phyloP scores from a whole-genome alignment of 805 yeast species.

The Pichia paraexigua region DNA sequence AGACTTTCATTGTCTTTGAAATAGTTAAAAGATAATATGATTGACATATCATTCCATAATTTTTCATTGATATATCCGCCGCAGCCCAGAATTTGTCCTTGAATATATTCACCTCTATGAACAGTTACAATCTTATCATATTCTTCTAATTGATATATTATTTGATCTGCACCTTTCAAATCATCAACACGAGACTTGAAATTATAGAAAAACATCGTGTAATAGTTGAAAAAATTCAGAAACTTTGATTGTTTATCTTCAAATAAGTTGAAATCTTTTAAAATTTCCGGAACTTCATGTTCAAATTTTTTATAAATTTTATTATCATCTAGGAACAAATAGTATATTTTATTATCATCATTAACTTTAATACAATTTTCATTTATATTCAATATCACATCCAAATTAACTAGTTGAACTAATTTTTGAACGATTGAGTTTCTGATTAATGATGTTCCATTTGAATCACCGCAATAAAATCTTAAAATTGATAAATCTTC shows the following conservation, averaged over 20 bases:
- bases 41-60: background rate
- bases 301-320: conserved; percentile 3
- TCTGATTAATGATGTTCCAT: background rate
- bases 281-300: background rate
- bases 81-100: conserved; percentile 6
- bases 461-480: conserved; percentile 10
- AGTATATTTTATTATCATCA: background rate
- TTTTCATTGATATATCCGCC: conserved; percentile 4
- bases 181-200: conserved; percentile 5
- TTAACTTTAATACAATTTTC: conserved; percentile 2
- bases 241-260: background rate
- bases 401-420: background rate
- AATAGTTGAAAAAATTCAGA: background rate
- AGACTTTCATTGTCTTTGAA: background rate
- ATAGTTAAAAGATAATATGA: background rate
- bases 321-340: background rate
- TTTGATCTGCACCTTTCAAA: conserved; percentile 3
- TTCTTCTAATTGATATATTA: conserved; percentile 1
- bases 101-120: conserved; percentile 1
- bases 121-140: conserved; percentile 2
- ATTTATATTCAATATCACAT: background rate
- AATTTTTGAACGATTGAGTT: conserved; percentile 8
- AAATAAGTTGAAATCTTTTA: background rate
- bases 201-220: background rate
- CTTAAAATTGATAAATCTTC: conserved; percentile 10